These are phyloP conservation scores for Monosporascus sp. DNA, from an alignment of 2,329 filamentous ascomycete genomes.

Conservation along the genomic window DNA sequence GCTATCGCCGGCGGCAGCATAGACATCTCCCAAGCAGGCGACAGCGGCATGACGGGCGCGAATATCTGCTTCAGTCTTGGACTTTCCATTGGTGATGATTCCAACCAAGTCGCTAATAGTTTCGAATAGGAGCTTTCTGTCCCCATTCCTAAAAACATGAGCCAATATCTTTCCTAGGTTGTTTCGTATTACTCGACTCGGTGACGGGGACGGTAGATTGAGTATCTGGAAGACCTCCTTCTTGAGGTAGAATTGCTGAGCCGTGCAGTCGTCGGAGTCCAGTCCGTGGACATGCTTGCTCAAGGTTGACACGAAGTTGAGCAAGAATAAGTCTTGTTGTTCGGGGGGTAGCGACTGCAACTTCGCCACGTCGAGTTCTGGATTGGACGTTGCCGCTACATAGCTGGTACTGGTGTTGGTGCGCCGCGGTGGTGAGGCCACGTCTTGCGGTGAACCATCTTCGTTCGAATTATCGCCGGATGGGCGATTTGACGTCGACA, in stretches of 20 bases:
- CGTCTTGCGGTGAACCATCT: constrained; percentile 22
- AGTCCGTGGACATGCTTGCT: constrained; percentile 74
- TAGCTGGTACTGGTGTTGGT: constrained; percentile 22
- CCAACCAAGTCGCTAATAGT: constrained; percentile 82
- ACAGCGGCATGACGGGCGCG: constrained; percentile 83
- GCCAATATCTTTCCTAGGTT: constrained; percentile 82
- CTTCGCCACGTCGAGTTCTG: constrained; percentile 85
- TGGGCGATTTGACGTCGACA: neutral
- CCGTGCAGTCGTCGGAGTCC: constrained; percentile 72
- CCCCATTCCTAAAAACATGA: constrained; percentile 77
- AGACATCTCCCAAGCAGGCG: constrained; percentile 82
- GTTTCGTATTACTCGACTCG: constrained; percentile 84
- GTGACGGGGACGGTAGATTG: constrained; percentile 72
- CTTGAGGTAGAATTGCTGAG: constrained; percentile 88
- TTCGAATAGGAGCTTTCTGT: constrained; percentile 89
- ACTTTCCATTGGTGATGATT: constrained; percentile 69
- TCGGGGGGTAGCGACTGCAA: constrained; percentile 85
- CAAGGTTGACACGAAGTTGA: constrained; percentile 81
- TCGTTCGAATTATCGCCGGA: constrained; percentile 13
- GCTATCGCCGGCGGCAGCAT: constrained; percentile 88
- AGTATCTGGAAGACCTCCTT: constrained; percentile 93
- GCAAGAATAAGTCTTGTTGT: constrained; percentile 90
- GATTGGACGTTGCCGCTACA: constrained; percentile 44
- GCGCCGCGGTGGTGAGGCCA: constrained; percentile 6
- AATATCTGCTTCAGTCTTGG: constrained; percentile 68